Base-by-base conservation (phyloP, 305 asterid species). In the Rubia peregrina region DNA sequence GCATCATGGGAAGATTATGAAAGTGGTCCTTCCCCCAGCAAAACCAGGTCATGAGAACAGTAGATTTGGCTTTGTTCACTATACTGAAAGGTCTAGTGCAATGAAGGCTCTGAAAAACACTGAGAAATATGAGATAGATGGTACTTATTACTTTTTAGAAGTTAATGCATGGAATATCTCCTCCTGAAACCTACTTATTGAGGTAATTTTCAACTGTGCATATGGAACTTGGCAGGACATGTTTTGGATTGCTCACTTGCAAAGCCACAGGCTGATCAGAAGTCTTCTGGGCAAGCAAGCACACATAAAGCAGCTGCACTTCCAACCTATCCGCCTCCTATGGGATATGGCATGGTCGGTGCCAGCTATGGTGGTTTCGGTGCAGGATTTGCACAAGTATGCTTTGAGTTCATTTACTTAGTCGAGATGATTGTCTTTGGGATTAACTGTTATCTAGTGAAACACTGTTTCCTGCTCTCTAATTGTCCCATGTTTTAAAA, bases 161-260 rank as follows among this genome's bases (percentile, higher is more conserved):
- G 21, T 19, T 24, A 62, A 40, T 70, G 72, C 55, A 30, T 80
- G 53, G 66, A 61, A 40, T 62, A 38, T 24, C 66, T 49, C 64
- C 36, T 10, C 24, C 0, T 51, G 21, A 24, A n/a, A 33, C 48
- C 10, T 49, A 44, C 64, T 60, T 73, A 67, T 56, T 57, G 33
- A 73, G 56, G 24, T 69, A 66, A n/a, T 65, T 67, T 13, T 68
- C 17, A 41, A 22, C 33, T 60, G 66, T 26, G 55, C 9, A 7
- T 41, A 13, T 30, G 30, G 41, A 44, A 61, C 17, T 74, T 79
- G 73, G 67, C 80, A 94, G 98, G 98, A 71, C 96, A 89, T 85
- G 85, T 83, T 60, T 76, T 94, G 82, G 97, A 94, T 75, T 94
- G 98, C 86, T 94, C 98, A 43, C 95, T 94, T 65, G 97, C 98